Evolutionary conservation across 176 grass and related monocot species (phyloP), one percentile per base, ranked within the genome.

Genomic region (Carex scoparia): DNA sequence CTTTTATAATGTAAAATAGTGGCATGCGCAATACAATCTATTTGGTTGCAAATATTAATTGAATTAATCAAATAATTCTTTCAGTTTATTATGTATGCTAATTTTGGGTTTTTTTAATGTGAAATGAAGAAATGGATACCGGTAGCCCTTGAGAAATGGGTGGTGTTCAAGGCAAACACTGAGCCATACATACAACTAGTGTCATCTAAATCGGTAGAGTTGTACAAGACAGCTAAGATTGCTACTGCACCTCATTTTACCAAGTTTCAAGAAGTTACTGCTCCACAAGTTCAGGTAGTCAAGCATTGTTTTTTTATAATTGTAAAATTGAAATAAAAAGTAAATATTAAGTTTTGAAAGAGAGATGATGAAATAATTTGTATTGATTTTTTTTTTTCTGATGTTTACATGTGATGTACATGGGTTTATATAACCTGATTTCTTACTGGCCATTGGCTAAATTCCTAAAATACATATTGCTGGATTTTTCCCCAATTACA

Each of bases 261-360:
- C 75, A 90, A 92, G 85, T 75, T 89, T 86, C 85, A 86, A 5
- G 31, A 94, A 87, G 65, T 91, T 61, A 68, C 85, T 78, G 85
- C 90, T 88, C 96, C 96, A 46, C 92, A 94, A 30, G 76, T 94
- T 81, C 93, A 99, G 96, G 96, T 99, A 93, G 38, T 82, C 58
- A 66, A 69, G 27, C 62, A 59, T 49, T 71, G 80, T 60, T 87
- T 4, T n/a, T n/a, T 51, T 35, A n/a, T 80, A 14, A n/a, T 44
- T 14, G 72, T 76, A 76, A 1, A 51, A 48, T 44, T 85, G 55
- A 38, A 58, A 54, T 70, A 65, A 59, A 15, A 40, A 40, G 38
- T 40, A 40, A 37, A 37, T 37, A 23, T 23, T 23, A 23, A 23
- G 23, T 23, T 23, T 23, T 23, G 23, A 23, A 23, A 23, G 23